phyloP scores from a whole-genome alignment of 768 basidiomycete species.

The Lactifluus subvellereus region DNA sequence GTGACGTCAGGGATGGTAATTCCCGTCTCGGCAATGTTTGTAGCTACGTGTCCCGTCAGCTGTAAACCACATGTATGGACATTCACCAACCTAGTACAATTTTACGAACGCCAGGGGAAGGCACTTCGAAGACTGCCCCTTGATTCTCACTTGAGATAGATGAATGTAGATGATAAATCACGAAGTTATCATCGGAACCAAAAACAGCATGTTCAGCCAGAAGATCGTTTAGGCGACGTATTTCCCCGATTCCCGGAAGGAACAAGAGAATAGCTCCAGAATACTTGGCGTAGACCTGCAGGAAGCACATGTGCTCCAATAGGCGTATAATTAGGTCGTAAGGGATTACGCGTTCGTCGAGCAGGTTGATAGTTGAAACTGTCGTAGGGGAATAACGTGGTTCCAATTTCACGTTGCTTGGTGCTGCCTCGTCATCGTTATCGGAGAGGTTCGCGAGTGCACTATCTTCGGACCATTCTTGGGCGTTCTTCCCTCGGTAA shows the following conservation, averaged over 20 bases:
- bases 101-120: constrained; percentile 74
- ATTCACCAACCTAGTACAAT: constrained; percentile 78
- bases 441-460: constrained; percentile 42
- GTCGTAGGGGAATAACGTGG: constrained; percentile 79
- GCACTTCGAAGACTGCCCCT: constrained; percentile 83
- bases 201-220: constrained; percentile 71
- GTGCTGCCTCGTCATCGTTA: constrained; percentile 53
- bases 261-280: constrained; percentile 86
- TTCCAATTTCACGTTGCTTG: constrained; percentile 51
- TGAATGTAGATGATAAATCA: constrained; percentile 84
- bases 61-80: constrained; percentile 3
- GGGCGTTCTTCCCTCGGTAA: constrained; percentile 51
- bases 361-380: constrained; percentile 68
- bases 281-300: constrained; percentile 45
- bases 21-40: constrained; percentile 94
- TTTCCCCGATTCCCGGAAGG: constrained; percentile 92
- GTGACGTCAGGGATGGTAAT: constrained; percentile 98
- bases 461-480: constrained; percentile 79
- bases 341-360: constrained; percentile 85
- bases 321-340: constrained; percentile 85
- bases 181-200: constrained; percentile 56
- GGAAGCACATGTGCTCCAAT: constrained; percentile 78
- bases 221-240: constrained; percentile 79
- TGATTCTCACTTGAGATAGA: constrained; percentile 90
- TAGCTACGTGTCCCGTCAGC: constrained; percentile 43